A percentile compares a stretch with the other conserved stretches of the same genome.
Conservation (phyloP, 1,139 yeast species). For the Geotrichum fermentans region DNA sequence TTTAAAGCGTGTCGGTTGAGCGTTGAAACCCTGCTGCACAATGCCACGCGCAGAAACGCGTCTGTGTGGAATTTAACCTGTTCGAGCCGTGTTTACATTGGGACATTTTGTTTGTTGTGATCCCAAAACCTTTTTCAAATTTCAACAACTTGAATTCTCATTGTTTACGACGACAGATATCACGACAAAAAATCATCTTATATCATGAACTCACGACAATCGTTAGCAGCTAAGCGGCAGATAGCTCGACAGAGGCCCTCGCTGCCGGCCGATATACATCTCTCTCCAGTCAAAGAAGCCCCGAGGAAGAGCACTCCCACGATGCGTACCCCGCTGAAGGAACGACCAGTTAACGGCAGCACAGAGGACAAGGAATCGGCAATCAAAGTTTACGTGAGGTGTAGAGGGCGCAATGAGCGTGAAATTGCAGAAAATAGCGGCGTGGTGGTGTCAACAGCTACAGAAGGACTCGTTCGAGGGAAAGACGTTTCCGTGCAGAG, state of each 20-base stretch:
- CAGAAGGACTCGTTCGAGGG: slow-evolving; percentile 15
- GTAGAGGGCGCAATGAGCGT: slow-evolving; percentile 72
- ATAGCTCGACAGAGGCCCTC: slow-evolving; percentile 3
- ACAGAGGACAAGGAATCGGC: slow-evolving; percentile 10
- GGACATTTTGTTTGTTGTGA: neutral
- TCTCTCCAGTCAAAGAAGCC: neutral
- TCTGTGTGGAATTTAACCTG: neutral
- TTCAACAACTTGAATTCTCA: neutral
- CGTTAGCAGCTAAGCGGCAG: neutral
- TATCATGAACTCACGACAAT: neutral
- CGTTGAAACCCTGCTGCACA: too few relatives aligned
- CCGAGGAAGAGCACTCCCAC: slow-evolving; percentile 5
- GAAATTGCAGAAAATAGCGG: slow-evolving; percentile 71
- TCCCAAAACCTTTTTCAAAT: neutral
- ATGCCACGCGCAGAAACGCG: too few relatives aligned
- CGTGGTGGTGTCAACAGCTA: slow-evolving; percentile 49
- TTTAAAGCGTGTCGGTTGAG: too few relatives aligned
- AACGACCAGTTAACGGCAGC: slow-evolving; percentile 3
- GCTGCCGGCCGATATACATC: neutral
- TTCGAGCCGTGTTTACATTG: neutral
- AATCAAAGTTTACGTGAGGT: slow-evolving; percentile 80
- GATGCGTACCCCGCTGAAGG: slow-evolving; percentile 10
- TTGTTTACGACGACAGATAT: neutral
- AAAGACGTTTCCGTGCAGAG: slow-evolving; percentile 56
- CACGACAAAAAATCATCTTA: too few relatives aligned